Evolutionary conservation across 805 yeast genomes (phyloP).

Genomic region (Lipomyces starkeyi): DNA sequence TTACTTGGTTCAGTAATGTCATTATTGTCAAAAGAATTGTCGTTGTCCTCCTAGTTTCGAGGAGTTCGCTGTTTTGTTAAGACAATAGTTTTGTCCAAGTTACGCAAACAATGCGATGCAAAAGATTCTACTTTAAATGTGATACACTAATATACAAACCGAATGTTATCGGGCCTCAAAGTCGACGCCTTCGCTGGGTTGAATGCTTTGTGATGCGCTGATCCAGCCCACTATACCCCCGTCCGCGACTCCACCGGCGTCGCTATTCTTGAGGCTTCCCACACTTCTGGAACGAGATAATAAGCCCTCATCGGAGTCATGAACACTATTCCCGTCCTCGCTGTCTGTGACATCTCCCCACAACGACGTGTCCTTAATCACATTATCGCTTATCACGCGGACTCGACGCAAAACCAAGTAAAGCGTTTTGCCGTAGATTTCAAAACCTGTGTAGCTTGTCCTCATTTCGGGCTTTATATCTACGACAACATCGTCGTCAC

Average conservation of each 20-base stretch:
- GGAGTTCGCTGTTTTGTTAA: background rate
- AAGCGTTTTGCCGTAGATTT: slow-evolving; percentile 21
- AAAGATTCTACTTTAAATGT: background rate
- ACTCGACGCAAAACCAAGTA: slow-evolving; percentile 13
- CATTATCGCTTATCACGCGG: background rate
- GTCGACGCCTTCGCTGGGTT: slow-evolving; percentile 16
- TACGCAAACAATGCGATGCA: background rate
- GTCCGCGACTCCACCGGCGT: slow-evolving; percentile 3
- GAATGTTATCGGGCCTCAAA: slow-evolving; percentile 17
- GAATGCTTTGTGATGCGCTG: slow-evolving; percentile 22
- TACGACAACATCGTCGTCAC: slow-evolving; percentile 11
- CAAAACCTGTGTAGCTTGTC: slow-evolving; percentile 15
- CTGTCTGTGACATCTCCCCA: slow-evolving; percentile 9
- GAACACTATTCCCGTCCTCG: slow-evolving; percentile 4
- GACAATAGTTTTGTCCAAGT: background rate
- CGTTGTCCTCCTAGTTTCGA: background rate
- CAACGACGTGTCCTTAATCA: background rate
- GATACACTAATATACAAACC: background rate
- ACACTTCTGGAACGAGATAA: background rate
- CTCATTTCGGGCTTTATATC: slow-evolving; percentile 22
- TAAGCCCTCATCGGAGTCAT: background rate
- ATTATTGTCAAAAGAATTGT: no score
- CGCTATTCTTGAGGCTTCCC: background rate
- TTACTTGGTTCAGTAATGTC: background rate
- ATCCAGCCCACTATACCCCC: slow-evolving; percentile 27